Evolutionary conservation across 2,329 filamentous ascomycete genomes (phyloP), one percentile per base, ranked within the genome.

Genomic region (Parafenestella ontariensis): DNA sequence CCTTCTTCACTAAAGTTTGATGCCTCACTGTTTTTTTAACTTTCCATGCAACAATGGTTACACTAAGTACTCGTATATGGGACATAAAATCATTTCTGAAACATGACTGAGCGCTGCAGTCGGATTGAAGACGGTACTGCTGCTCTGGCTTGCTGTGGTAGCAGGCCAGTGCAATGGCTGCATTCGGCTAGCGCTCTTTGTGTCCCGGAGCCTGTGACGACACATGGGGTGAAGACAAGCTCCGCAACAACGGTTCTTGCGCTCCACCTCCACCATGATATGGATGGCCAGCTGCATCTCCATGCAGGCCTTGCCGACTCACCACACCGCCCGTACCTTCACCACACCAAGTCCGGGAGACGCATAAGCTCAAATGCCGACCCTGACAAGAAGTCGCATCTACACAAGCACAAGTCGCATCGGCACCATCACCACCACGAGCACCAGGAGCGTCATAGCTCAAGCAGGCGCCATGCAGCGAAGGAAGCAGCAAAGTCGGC

Each of bases 401-500:
- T 68, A 10, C 64, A 66, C 46, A 60, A 66, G 40, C 69, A 66
- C 53, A 69, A 66, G 59, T 63, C 65, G 48, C 70, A 70, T 26
- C 62, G 66, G 44, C 64, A 72, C 42, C 66, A 69, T 48, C 59
- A 64, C 48, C 59, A 77, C 26, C 65, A 56, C 41, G 58, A 64
- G 24, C 62, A 70, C 47, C 67, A 70, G 21, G 64, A 70, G 42
- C 62, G 64, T 21, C 69, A 71, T 48, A 61, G 65, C 54, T 71
- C 70, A 33, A 62, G 65, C 41, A 54, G 54, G 11, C 70, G 73
- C 34, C 69, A 80, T 53, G 65, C 57, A 5, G 76, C 67, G 11
- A 79, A 77, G 59, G 77, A 79, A 54, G 74, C 73, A 1, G 75
- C 79, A 26, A 77, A 80, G 55, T 79, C 77, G 17, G 78, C 78